Base-by-base conservation (phyloP, 768 basidiomycete genomes). In the Russula olivacea region DNA sequence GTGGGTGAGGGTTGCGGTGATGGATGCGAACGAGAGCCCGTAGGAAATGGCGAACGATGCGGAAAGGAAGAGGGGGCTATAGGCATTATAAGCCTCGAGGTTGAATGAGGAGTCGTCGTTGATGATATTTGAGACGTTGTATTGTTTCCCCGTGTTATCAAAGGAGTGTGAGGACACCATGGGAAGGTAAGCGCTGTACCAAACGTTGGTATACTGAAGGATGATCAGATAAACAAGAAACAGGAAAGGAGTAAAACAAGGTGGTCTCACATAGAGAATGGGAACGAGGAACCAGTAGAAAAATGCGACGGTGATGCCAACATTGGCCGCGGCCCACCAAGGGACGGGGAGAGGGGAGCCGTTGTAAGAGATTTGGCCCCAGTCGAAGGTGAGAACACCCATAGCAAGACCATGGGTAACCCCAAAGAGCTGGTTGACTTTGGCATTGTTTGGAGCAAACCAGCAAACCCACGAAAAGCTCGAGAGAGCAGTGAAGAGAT, bases 251-350 rank as follows among this genome's bases (percentile, higher is more conserved):
- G 50, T 21, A 17, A 21, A 51, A 47, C n/a, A 62, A 65, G 17
- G 30, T n/a, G 59, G 6, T 2, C 61, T 41, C 38, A 65, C 64
- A 66, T 89, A 85, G 41, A 90, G 71, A 32, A 81, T 68, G 1
- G 88, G 88, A 5, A 81, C 78, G 55, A 88, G 67, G 72, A 89
- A 68, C 86, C 77, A 91, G 75, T 85, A 87, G 74, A 91, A 82
- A 73, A 86, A 78, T 5, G 85, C 74, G 68, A 90, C 85, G 30
- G 86, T 83, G 53, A 70, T 74, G 3, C 80, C 72, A 58, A 89
- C 76, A 72, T 91, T 90, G 12, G 85, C 88, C 70, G 86, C 83
- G 3, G 87, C 88, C 88, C 88, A 90, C 88, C 88, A 92, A 2
- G 90, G 90, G 11, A 87, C 84, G 6, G 87, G 84, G 51, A 92